Base-by-base conservation (phyloP, 2,329 filamentous ascomycete species). In the Cyanodermella asteris region DNA sequence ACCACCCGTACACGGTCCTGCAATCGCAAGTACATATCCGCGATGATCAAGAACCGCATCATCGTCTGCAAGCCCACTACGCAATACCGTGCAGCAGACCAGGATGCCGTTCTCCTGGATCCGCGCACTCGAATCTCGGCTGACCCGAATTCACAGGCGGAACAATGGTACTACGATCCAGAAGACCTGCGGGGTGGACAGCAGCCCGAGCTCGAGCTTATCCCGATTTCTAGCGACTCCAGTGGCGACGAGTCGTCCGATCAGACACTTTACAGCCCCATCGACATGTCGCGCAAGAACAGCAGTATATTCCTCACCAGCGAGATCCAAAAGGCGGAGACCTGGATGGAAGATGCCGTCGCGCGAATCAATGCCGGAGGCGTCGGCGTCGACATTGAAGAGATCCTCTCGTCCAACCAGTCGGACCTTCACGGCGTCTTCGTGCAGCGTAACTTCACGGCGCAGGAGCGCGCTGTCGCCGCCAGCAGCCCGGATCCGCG, bases 401-500 rank as follows among this genome's bases (percentile, higher is more conserved):
- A 27, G 7, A 23, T 23, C 12, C 23, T n/a, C 25, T 20, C 7
- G 20, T 23, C 11, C 16, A 30, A n/a, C n/a, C n/a, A n/a, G n/a
- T 3, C 25, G n/a, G n/a, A n/a, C n/a, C n/a, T n/a, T n/a, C n/a
- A 31, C 9, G 19, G 13, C 3, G 25, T 14, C 8, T 35, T 34
- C 26, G 20, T 36, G 8, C 18, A 16, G 3, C 28, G 28, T 2
- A 35, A 34, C 23, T 33, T 18, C 20, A 31, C 32, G 8, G 16
- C 23, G 3, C 18, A 12, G 15, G 33, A 31, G 17, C 13, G 17
- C 7, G 18, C 17, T 8, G 12, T n/a, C 6, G 13, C 16, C 11
- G 9, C 14, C 15, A 9, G n/a, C 8, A 22, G 20, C 8, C 18
- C 20, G 7, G 25, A 29, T 14, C 22, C 27, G 7, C 13, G 22